Evolutionary conservation across 306 rosid genomes (phyloP), one percentile per base, ranked within the genome.

Genomic region (Albizia julibrissin): DNA sequence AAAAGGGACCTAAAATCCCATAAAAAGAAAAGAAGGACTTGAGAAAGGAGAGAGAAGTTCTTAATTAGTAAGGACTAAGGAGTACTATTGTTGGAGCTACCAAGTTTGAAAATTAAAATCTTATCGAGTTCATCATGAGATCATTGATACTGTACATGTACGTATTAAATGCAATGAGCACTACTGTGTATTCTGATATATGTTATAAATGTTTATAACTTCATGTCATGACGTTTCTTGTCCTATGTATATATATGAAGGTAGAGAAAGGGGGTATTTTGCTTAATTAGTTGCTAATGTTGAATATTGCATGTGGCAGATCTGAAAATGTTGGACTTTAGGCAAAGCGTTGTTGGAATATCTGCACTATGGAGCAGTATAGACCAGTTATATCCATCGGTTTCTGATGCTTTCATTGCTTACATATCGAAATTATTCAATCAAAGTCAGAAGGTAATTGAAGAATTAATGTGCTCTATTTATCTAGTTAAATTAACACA

Each of bases 271-370:
- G 7, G 19, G 39, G 12, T 64, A 37, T n/a, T 4, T 26, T 46
- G 15, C 12, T 33, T 37, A 6, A 37, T 37, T 37, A 37, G 40
- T 6, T 44, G 0, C 47, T 81, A 43, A 64, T 40, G 39, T 7
- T 46, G 1, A 15, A 49, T 59, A 67, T 50, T 61, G 12, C 4
- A 72, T 72, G 39, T 39, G 80, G 26, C 85, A 79, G 90, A 90
- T 77, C 19, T 58, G 49, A 83, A 69, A 44, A 10, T 81, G 62
- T 26, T 86, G 87, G 75, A 54, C 74, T 88, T 83, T 69, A 85
- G 76, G 69, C 90, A 86, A 69, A 88, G 91, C 64, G 81, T 86
- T 9, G 27, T 88, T 69, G 88, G 91, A 6, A 66, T 83, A 62
- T 86, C 88, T 26, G 82, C 93, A 47, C 29, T 88, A 61, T 40